phyloP scores from a whole-genome alignment of 108 stramenopile genomes.

The Cyclostephanos tholiformis region DNA sequence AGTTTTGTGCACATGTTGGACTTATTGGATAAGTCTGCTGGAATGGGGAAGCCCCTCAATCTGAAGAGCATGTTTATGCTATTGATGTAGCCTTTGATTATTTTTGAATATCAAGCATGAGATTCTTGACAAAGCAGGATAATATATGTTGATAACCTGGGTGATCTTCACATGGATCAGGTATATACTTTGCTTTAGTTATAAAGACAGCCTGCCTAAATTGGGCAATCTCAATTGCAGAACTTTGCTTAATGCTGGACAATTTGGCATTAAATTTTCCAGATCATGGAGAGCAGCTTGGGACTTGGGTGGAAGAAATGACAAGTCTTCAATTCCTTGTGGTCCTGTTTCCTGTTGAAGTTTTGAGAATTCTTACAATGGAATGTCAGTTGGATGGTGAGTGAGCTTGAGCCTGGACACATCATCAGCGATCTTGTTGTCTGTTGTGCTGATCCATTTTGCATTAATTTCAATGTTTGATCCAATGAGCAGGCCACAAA shows the following conservation, averaged over 20 bases:
- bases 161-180: neutral
- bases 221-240: neutral
- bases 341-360: conserved; percentile 10
- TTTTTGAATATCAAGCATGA: neutral
- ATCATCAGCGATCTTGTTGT: conserved; percentile 24
- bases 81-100: neutral
- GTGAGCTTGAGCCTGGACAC: no score
- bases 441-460: neutral
- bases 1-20: neutral
- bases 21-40: neutral
- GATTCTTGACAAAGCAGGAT: neutral
- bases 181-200: neutral
- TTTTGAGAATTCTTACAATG: conserved; percentile 8
- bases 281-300: neutral
- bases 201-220: neutral
- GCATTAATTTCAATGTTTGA: no score
- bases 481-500: no score
- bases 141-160: neutral
- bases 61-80: conserved; percentile 8
- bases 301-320: neutral
- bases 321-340: conserved; percentile 9
- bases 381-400: neutral
- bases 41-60: neutral
- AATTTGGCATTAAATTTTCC: neutral
- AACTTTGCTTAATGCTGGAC: conserved; percentile 1